Conservation (phyloP, 1,139 yeast genomes). For the Chernovozyma aurita region DNA sequence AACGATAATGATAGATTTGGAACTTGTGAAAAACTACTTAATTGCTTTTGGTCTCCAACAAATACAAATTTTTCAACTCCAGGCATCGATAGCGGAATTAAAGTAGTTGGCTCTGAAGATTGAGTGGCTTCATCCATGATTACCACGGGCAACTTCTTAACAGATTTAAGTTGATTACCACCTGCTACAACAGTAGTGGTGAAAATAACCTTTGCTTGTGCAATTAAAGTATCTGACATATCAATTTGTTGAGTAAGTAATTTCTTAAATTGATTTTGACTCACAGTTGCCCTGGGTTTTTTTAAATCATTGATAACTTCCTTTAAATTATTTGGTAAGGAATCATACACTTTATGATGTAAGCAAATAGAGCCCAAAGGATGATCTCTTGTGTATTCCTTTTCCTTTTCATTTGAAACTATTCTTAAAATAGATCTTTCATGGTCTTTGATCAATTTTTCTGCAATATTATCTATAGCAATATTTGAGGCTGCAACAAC, state of each 20-base stretch:
- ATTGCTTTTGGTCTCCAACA: constrained; percentile 68
- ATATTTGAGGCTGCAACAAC: constrained; percentile 76
- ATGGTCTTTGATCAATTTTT: constrained; percentile 50
- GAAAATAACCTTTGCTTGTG: constrained; percentile 65
- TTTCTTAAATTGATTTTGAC: constrained; percentile 45
- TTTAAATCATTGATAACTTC: constrained; percentile 41
- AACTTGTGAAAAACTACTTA: constrained; percentile 63
- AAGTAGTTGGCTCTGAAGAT: constrained; percentile 65
- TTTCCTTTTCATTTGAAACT: constrained; percentile 56
- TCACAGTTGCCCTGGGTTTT: constrained; percentile 32
- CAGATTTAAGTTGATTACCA: constrained; percentile 54
- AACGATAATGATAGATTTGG: constrained; percentile 55
- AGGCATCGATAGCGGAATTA: constrained; percentile 65
- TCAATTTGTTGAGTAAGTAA: constrained; percentile 39
- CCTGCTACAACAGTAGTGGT: constrained; percentile 73
- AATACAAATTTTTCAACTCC: constrained; percentile 65
- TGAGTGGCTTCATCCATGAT: constrained; percentile 64
- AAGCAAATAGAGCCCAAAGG: constrained; percentile 56
- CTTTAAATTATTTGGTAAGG: constrained; percentile 41
- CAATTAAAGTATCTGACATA: constrained; percentile 46
- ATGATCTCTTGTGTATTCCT: constrained; percentile 53
- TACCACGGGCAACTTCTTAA: constrained; percentile 58
- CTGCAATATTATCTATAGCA: constrained; percentile 76
- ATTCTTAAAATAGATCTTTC: constrained; percentile 55
- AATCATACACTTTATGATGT: constrained; percentile 54